Conservation (phyloP, 2,329 filamentous ascomycete genomes). For the Aspergillus flavus region DNA sequence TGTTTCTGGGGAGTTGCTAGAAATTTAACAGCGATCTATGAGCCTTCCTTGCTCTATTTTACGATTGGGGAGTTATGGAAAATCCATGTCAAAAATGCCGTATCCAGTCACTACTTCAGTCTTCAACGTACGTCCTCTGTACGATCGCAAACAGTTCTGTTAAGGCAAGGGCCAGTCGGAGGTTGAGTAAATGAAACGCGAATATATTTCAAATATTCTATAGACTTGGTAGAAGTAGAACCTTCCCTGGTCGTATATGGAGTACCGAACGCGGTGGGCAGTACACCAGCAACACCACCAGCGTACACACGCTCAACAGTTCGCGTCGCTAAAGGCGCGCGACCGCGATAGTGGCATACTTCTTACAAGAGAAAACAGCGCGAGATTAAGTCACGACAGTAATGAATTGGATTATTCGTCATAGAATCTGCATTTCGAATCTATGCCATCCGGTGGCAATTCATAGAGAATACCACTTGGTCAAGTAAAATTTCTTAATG, state of each 20-base stretch:
- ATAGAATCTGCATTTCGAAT: slow-evolving; percentile 36
- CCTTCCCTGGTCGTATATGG: background rate
- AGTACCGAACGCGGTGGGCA: background rate
- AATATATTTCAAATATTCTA: background rate
- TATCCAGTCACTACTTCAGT: background rate
- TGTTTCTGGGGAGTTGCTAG: background rate
- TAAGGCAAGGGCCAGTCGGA: background rate
- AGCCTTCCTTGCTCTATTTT: background rate
- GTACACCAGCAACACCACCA: background rate
- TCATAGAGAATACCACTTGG: slow-evolving; percentile 32
- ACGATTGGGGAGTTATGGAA: background rate
- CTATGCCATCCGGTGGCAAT: slow-evolving; percentile 38
- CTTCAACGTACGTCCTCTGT: background rate
- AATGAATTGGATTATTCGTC: slow-evolving; percentile 25
- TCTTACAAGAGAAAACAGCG: background rate
- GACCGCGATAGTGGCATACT: background rate
- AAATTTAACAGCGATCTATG: background rate
- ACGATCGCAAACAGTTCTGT: background rate
- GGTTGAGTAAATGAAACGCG: background rate
- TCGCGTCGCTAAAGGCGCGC: background rate
- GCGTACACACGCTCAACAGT: background rate
- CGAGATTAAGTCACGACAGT: background rate
- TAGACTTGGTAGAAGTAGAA: background rate
- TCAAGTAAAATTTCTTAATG: slow-evolving; percentile 33
- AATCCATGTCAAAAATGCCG: background rate